Evolutionary conservation across 331 rosid genomes (phyloP), one percentile per base, ranked within the genome.

Genomic region (Arachis monticola): DNA sequence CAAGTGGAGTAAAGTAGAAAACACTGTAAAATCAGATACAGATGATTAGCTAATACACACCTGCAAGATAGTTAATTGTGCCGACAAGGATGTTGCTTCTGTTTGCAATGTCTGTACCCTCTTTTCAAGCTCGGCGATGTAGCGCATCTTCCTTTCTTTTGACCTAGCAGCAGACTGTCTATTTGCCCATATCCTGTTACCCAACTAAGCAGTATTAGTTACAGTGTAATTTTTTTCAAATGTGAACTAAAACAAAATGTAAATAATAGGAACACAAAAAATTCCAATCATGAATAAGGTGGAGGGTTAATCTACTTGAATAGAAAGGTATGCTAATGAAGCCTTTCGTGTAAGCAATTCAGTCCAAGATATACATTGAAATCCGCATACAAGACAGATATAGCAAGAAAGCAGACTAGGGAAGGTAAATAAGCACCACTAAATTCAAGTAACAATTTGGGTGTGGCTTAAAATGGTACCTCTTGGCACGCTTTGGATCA

Each of bases 151-250:
- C 90, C 97, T 85, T 83, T 92, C 94, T 79, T 92, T 92, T 56
- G 97, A 92, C 74, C 97, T 84, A 10, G 97, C 92, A 85, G 96
- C 96, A 50, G 97, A 92, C 80, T 92, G 96, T 81, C 97, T 82
- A 58, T 92, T 92, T 74, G 96, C 97, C 96, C 96, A 92, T 72
- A 92, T 87, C 90, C 97, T 92, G 78, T 81, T 48, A 51, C 62
- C 35, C 31, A 41, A 64, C 41, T 40, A 58, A 60, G 51, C 22
- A 76, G 11, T 40, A 47, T 70, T 63, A 46, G 74, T 14, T 67
- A 77, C 10, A 6, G 31, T 14, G 62, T 56, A 52, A 30, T 45
- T 56, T 42, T 45, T 56, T 42, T 55, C 30, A 75, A 17, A n/a
- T 50, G 17, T 67, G 31, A 13, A 31, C 1, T 9, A 12, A 5